phyloP scores from a whole-genome alignment of 768 basidiomycete species.

The Heimioporus sp. region DNA sequence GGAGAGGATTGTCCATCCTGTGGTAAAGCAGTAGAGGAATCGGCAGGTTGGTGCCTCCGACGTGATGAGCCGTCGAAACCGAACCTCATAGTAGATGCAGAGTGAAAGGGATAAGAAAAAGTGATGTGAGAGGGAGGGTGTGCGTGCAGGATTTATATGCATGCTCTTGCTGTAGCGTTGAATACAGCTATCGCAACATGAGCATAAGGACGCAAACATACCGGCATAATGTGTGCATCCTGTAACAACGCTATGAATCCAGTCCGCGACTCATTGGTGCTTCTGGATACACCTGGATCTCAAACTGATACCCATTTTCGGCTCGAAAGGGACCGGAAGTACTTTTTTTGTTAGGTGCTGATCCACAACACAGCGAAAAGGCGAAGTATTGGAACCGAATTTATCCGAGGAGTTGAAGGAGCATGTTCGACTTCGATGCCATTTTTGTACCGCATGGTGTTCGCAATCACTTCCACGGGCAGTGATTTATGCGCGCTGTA shows the following conservation, averaged over 20 bases:
- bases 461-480: no score
- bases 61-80: not conserved
- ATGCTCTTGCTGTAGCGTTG: no score
- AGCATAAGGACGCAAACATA: not conserved
- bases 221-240: not conserved
- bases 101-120: not conserved
- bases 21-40: not conserved
- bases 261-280: not conserved
- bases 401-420: no score
- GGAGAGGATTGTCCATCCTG: constrained; percentile 4
- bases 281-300: no score
- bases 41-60: not conserved
- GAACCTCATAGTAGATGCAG: constrained; percentile 6
- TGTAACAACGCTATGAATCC: not conserved
- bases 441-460: no score
- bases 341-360: constrained; percentile 7
- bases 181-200: no score
- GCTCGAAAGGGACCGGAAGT: not conserved
- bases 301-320: no score
- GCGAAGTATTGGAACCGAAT: no score
- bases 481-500: no score
- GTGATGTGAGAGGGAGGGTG: not conserved
- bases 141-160: constrained; percentile 9
- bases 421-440: no score
- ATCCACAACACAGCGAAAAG: not conserved